phyloP scores from a whole-genome alignment of 805 yeast genomes.

The Sugiyamaella boreocaroliniensis region DNA sequence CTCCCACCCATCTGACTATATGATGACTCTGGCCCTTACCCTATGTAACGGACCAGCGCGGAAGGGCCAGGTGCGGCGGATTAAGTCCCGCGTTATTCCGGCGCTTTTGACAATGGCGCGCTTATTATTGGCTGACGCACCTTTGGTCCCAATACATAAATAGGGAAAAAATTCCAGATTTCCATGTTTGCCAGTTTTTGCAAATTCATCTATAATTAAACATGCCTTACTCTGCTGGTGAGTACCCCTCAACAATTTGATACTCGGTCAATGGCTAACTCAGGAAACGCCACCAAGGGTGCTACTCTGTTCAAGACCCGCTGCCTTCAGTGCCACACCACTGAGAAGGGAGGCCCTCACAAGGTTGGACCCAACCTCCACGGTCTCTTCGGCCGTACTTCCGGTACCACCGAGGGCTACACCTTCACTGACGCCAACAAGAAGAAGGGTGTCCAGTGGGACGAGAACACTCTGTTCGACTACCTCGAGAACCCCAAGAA shows the following conservation, averaged over 20 bases:
- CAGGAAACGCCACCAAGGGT: constrained; percentile 84
- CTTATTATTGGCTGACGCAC: constrained; percentile 3
- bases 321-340: constrained; percentile 98
- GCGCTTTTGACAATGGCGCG: constrained; percentile 2
- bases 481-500: constrained; percentile 99
- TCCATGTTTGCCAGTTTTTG: neutral
- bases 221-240: constrained; percentile 13
- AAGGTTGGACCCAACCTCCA: constrained; percentile 98
- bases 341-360: constrained; percentile 92
- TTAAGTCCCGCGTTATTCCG: constrained; percentile 1
- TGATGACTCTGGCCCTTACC: neutral
- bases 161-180: neutral
- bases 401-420: constrained; percentile 90
- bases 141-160: constrained; percentile 2
- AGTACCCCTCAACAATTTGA: neutral
- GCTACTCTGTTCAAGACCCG: constrained; percentile 97
- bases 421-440: constrained; percentile 98
- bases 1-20: too few species aligned
- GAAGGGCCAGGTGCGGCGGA: neutral
- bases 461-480: constrained; percentile 80
- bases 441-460: constrained; percentile 88
- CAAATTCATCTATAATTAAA: too few species aligned
- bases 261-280: neutral
- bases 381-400: constrained; percentile 87
- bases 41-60: neutral